Evolutionary conservation across 1,284 basidiomycete genomes (phyloP), one percentile per base, ranked within the genome.

Genomic region (Takashimella koratensis): DNA sequence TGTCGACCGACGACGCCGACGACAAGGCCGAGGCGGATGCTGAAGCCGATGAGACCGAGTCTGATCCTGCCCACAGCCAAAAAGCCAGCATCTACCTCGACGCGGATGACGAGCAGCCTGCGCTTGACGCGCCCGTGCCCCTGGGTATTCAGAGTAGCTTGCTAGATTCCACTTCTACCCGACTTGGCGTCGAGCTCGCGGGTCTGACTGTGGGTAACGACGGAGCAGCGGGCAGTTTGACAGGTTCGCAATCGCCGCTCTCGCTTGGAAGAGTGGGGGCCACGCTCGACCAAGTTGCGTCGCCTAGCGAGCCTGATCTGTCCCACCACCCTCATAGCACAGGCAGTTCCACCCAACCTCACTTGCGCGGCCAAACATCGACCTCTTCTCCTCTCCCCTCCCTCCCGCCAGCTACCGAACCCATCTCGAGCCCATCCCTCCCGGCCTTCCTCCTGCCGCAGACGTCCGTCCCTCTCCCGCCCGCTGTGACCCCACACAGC

Each of bases 41-140:
- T 22, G 43, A 42, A 23, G 26, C 5, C 44, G 36, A 44, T 6
- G 19, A 47, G 22, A 43, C 10, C 19, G n/a, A 23, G 19, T 43
- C 19, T 43, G 22, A 19, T 10, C 8, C 16, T 36, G 16, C 10
- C 16, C 30, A 36, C 16, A 8, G 44, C 21, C 45, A 53, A 11
- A 64, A 63, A 47, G 59, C 43, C 10, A 64, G 62, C n/a, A 58
- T 70, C 8, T 71, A 73, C 54, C 56, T 71, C 13, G 71, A 73
- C 44, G 68, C 70, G 23, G 43, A 42, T 3, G 63, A 67, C 47
- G 54, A 62, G n/a, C n/a, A n/a, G n/a, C n/a, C n/a, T n/a, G n/a
- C n/a, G n/a, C n/a, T n/a, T n/a, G n/a, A n/a, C n/a, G n/a, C n/a
- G n/a, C n/a, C n/a, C n/a, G n/a, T n/a, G n/a, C n/a, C n/a, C n/a